Evolutionary conservation across 495 filamentous ascomycete genomes (phyloP).

Genomic region (Chaetomium fimeti): DNA sequence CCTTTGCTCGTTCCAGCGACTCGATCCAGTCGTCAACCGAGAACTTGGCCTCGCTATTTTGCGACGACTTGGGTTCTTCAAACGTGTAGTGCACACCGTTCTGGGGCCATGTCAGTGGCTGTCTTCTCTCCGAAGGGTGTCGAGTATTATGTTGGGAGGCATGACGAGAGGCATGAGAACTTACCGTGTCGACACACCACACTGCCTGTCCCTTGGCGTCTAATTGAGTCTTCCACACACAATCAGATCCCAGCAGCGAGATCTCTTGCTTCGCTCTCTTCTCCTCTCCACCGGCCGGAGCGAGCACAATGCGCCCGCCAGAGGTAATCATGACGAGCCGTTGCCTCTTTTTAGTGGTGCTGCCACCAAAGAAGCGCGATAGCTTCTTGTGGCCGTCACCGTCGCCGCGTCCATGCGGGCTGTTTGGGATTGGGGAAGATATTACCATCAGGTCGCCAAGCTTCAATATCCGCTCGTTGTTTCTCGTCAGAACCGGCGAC

Average conservation of each 20-base stretch:
- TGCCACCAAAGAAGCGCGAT: conserved; percentile 86
- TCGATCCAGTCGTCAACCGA: conserved; percentile 86
- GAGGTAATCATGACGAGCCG: conserved; percentile 95
- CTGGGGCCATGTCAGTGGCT: conserved; percentile 44
- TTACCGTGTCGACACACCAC: conserved; percentile 93
- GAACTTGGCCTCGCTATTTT: conserved; percentile 42
- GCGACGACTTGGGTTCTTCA: conserved; percentile 56
- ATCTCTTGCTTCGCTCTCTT: conserved; percentile 94
- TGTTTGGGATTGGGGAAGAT: conserved; percentile 70
- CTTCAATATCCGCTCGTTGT: conserved; percentile 92
- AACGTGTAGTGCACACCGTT: conserved; percentile 88
- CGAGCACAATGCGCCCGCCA: conserved; percentile 81
- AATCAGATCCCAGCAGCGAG: conserved; percentile 69
- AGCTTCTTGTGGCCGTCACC: conserved; percentile 72
- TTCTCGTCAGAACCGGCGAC: conserved; percentile 89
- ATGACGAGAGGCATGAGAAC: conserved; percentile 39
- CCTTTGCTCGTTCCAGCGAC: conserved; percentile 73
- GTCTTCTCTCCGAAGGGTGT: conserved; percentile 1
- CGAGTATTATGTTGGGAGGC: too few relatives aligned
- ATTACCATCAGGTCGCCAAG: conserved; percentile 85
- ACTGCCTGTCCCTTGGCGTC: conserved; percentile 80
- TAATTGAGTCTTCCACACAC: conserved; percentile 70
- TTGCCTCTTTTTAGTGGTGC: conserved; percentile 86
- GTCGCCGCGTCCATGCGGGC: conserved; percentile 59
- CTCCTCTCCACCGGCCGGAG: conserved; percentile 90